Base-by-base conservation (phyloP, 257 asterid genomes). In the Solanum chmielewskii region DNA sequence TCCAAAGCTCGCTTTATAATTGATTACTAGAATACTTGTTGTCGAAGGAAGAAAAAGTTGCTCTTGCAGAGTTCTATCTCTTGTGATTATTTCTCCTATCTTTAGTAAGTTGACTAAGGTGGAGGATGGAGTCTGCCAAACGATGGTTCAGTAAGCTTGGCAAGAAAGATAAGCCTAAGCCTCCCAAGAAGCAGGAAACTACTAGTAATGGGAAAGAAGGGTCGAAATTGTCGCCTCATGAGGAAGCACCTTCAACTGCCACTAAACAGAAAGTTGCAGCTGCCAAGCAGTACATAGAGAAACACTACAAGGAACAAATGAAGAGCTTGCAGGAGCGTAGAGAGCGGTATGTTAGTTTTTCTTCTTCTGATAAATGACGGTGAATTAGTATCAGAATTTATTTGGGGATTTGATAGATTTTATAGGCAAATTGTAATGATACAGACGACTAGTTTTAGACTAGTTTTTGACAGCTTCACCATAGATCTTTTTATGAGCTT, bases 281-380 rank as follows among this genome's bases (percentile, higher is more conserved):
- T 89, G 99, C 99, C 87, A 96, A 96, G 92, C 98, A 95, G 91
- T 96, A 96, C 83, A 96, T 96, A 85, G 99, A 96, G 89, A 95
- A 94, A 76, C 99, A 96, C 92, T 96, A 96, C 93, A 95, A 95
- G 93, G 99, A 96, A 87, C 99, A 96, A 90, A 96, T 96, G 99
- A 96, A 91, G 93, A 96, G 94, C 92, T 90, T 96, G 91, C 98
- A 96, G 90, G 99, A 96, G 89, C 90, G 99, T 84, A 93, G 94
- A 88, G 99, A 96, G 88, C 90, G 99, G 99, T 95, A 92, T 88
- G 95, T 41, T 59, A 86, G 74, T 73, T 82, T 41, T 42, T 15
- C 56, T 85, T 85, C 75, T 78, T 27, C 64, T 52, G 56, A 68
- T 71, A 68, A 71, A 73, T 52, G 47, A 86, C 31, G 69, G 83